Conservation (phyloP, 106 monocot species). For the Xerophyta viscosa region DNA sequence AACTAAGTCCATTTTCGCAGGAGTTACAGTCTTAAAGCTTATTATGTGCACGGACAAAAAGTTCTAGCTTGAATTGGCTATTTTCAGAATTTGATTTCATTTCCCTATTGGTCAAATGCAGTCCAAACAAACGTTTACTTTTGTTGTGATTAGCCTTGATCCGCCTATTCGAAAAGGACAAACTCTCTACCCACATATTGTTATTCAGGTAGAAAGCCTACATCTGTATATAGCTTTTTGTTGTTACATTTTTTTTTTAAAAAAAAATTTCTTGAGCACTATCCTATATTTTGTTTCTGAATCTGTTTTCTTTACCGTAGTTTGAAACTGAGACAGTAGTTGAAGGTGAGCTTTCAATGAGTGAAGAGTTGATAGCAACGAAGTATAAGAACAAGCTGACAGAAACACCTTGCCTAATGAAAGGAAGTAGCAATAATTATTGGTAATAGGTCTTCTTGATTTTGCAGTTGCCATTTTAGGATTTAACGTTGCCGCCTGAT, state of each 20-base stretch:
- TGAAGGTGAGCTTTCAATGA: slow-evolving; percentile 55
- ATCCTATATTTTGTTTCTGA: too few relatives aligned
- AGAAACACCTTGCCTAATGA: slow-evolving; percentile 77
- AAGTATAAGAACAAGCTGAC: slow-evolving; percentile 80
- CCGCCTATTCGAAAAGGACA: slow-evolving; percentile 98
- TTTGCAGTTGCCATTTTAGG: neutral
- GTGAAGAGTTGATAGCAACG: slow-evolving; percentile 59
- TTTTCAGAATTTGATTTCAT: neutral
- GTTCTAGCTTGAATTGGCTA: too few relatives aligned
- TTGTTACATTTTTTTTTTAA: too few relatives aligned
- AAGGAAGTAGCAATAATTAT: neutral
- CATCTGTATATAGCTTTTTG: too few relatives aligned
- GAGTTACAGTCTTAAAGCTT: too few relatives aligned
- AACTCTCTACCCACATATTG: slow-evolving; percentile 95
- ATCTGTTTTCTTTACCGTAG: slow-evolving; percentile 16
- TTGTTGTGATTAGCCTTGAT: slow-evolving; percentile 94
- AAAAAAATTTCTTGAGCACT: too few relatives aligned
- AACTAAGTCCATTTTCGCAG: too few relatives aligned
- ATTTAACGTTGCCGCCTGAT: neutral
- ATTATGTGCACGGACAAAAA: too few relatives aligned
- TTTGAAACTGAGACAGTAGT: slow-evolving; percentile 89
- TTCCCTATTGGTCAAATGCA: slow-evolving; percentile 33
- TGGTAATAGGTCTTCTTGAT: neutral
- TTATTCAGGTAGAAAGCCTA: slow-evolving; percentile 78
- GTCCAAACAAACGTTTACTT: slow-evolving; percentile 97